Percentiles rank a stretch among this genome's conserved stretches.
Evolutionary conservation across 148 eudicot species (phyloP).

Genomic region (Mesembryanthemum crystallinum): DNA sequence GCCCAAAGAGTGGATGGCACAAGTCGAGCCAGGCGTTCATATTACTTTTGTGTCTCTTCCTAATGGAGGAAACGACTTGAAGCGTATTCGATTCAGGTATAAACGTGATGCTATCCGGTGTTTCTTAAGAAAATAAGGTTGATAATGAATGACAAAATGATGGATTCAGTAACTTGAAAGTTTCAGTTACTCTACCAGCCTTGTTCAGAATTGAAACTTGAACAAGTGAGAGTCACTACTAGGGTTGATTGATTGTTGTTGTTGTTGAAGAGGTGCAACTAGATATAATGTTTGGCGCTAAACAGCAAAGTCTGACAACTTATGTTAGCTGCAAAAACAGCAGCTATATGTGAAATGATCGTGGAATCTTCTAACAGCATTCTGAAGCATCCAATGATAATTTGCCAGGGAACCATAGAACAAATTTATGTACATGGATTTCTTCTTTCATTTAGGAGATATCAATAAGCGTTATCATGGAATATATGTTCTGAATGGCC

Average conservation of each 20-base stretch:
- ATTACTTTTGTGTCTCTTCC: slow-evolving; percentile 92
- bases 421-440: too few relatives aligned
- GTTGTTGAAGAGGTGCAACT: not conserved
- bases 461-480: too few relatives aligned
- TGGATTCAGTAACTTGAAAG: too few relatives aligned
- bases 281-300: not conserved
- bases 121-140: not conserved
- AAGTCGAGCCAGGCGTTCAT: slow-evolving; percentile 97
- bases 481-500: too few relatives aligned
- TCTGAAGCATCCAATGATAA: too few relatives aligned
- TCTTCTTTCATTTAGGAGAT: too few relatives aligned
- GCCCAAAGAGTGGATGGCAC: slow-evolving; percentile 98
- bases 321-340: too few relatives aligned
- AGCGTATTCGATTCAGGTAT: slow-evolving; percentile 93
- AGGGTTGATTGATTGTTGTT: not conserved
- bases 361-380: too few relatives aligned
- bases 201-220: too few relatives aligned
- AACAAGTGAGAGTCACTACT: not conserved
- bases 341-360: too few relatives aligned
- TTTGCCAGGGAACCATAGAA: too few relatives aligned
- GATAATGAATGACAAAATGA: not conserved
- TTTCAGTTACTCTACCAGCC: too few relatives aligned
- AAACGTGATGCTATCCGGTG: not conserved
- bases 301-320: not conserved
- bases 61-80: slow-evolving; percentile 89